Percentiles rank a stretch among this genome's conserved stretches.
Conservation (phyloP, 768 basidiomycete genomes). For the Amanita inopinata region DNA sequence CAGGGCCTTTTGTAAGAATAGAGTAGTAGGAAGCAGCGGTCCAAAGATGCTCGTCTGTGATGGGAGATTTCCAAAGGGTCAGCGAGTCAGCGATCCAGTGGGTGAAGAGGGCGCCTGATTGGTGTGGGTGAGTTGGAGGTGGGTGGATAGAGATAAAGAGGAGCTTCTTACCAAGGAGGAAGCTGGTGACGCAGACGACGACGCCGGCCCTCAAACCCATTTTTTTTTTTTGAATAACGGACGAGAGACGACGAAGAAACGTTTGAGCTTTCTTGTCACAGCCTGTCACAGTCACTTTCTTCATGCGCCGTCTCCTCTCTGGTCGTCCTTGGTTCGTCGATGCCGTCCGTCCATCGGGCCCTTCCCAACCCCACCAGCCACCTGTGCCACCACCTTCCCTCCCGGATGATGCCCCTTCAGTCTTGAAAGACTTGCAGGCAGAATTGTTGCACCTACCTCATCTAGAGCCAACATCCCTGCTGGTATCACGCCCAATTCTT, state of each 20-base stretch:
- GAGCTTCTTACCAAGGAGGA: constrained; percentile 65
- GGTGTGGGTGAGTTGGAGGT: constrained; percentile 6
- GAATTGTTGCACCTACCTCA: constrained; percentile 54
- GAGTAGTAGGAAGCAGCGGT: constrained; percentile 77
- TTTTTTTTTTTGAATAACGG: too few species aligned
- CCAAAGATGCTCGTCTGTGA: constrained; percentile 80
- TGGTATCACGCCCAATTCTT: constrained; percentile 41
- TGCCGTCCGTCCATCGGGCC: constrained; percentile 16
- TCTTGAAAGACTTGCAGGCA: constrained; percentile 45
- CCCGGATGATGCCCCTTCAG: constrained; percentile 43
- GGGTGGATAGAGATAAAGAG: constrained; percentile 4
- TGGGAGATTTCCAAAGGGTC: constrained; percentile 81
- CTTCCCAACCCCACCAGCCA: constrained; percentile 15
- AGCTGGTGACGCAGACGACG: constrained; percentile 70
- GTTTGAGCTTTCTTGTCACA: constrained; percentile 2
- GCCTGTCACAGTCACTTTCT: not conserved
- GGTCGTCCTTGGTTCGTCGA: constrained; percentile 67
- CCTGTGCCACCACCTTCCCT: constrained; percentile 26
- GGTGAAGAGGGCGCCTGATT: constrained; percentile 67
- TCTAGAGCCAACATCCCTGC: constrained; percentile 50
- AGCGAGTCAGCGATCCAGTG: constrained; percentile 93
- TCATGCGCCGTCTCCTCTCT: constrained; percentile 1
- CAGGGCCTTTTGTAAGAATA: constrained; percentile 59
- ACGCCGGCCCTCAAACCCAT: constrained; percentile 70
- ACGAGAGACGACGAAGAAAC: not conserved